Evolutionary conservation across 768 basidiomycete species (phyloP), one percentile per base, ranked within the genome.

Genomic region (Omphalotus guepiniiformis): DNA sequence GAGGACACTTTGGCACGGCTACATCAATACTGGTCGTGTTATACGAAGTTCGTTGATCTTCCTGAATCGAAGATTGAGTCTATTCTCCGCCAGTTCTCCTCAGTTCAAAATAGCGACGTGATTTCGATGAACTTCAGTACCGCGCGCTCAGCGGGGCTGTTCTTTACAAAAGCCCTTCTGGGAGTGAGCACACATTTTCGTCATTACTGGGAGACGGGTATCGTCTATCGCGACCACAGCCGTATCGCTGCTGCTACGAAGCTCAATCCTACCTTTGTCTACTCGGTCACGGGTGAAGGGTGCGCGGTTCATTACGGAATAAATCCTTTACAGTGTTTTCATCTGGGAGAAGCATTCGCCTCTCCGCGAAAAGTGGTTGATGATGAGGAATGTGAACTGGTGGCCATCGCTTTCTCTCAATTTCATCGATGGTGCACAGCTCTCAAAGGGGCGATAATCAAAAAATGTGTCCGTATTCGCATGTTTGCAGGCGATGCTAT

Each of bases 211-310:
- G 56, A 54, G 23, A 65, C 60, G 2, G 70, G 70, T 15, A 58
- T 59, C 16, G 59, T 63, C 3, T 64, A 53, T 42, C 15, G 53
- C 3, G 50, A 56, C 18, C 11, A 50, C 4, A 36, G 49, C 22
- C 36, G 53, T 4, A 41, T 58, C 23, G 47, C 47, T 3, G 34
- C 51, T 11, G 61, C 65, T 28, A 65, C 49, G 2, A 23, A 63
- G 4, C 13, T 67, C 19, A 71, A 71, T 49, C 69, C 68, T 6
- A 69, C 67, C 0, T 68, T 68, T 45, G 50, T 56, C 23, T 66
- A 68, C 48, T 63, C 60, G 11, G 53, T 62, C 4, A 48, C 42
- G 8, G 67, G 67, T 2, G 59, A 68, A 42, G 59, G 57, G 1
- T 69, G 58, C 40, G 26, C 43, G 12, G 53, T 68, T 4, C 67